Evolutionary conservation across 768 basidiomycete genomes (phyloP).

Genomic region (Boletus eberwhitei): DNA sequence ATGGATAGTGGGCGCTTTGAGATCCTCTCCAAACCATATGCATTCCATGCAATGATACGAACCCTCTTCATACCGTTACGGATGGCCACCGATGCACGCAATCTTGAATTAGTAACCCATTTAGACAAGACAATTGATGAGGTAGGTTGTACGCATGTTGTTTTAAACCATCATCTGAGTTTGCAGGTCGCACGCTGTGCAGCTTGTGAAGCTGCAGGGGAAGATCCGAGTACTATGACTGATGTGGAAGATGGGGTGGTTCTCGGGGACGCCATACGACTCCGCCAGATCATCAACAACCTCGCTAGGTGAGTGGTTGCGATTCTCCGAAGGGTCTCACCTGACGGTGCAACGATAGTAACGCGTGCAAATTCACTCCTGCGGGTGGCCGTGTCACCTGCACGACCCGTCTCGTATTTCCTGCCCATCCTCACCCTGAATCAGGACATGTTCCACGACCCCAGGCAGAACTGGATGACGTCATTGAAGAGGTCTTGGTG

Average conservation of each 20-base stretch:
- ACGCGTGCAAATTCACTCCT: conserved; percentile 79
- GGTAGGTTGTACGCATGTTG: conserved; percentile 29
- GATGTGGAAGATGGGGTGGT: conserved; percentile 60
- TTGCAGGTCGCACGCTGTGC: conserved; percentile 56
- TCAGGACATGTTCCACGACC: background rate
- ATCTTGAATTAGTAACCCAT: conserved; percentile 62
- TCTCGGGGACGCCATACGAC: conserved; percentile 77
- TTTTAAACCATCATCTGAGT: background rate
- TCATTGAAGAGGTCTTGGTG: conserved; percentile 24
- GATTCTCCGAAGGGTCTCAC: background rate
- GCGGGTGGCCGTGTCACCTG: conserved; percentile 66
- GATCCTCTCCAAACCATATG: conserved; percentile 60
- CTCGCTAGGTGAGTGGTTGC: conserved; percentile 55
- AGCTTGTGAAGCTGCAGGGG: conserved; percentile 57
- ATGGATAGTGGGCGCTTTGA: conserved; percentile 88
- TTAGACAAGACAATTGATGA: conserved; percentile 67
- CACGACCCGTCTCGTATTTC: conserved; percentile 56
- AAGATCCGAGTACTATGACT: conserved; percentile 24
- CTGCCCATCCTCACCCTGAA: conserved; percentile 18
- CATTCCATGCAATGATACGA: conserved; percentile 74
- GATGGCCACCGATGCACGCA: conserved; percentile 63
- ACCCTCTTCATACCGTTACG: conserved; percentile 69
- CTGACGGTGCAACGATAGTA: conserved; percentile 38
- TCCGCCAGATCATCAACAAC: conserved; percentile 81
- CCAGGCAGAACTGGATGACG: conserved; percentile 9